Conservation (phyloP, 768 basidiomycete genomes). For the Collybiopsis luxurians region DNA sequence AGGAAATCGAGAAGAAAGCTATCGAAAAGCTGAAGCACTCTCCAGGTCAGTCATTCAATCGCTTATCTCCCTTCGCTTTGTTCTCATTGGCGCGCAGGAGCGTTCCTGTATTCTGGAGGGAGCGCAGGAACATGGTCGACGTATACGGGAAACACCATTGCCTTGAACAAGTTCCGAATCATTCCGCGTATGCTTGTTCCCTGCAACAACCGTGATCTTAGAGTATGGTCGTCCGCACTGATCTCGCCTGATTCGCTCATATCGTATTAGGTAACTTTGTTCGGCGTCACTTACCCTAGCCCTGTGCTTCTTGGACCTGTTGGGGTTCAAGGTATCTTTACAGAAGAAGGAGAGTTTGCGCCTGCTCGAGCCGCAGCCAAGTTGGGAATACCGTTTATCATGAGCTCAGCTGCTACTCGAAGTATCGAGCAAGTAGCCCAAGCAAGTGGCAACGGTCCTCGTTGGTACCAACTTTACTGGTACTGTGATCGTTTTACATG, state of each 20-base stretch:
- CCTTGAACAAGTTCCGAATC: conserved; percentile 67
- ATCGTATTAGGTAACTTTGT: conserved; percentile 56
- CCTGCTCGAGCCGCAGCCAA: conserved; percentile 62
- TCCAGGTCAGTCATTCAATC: conserved; percentile 35
- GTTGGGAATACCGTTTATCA: conserved; percentile 64
- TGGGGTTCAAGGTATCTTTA: conserved; percentile 76
- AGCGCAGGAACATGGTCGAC: conserved; percentile 75
- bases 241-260: background rate
- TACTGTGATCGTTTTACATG: conserved; percentile 16
- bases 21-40: conserved; percentile 58
- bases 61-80: background rate
- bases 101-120: conserved; percentile 75
- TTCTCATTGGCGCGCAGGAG: conserved; percentile 29
- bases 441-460: conserved; percentile 62
- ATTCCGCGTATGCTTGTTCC: conserved; percentile 78
- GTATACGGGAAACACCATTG: conserved; percentile 60
- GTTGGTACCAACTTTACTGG: conserved; percentile 88
- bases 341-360: conserved; percentile 69
- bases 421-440: conserved; percentile 77
- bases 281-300: conserved; percentile 59
- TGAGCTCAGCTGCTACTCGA: conserved; percentile 73
- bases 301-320: conserved; percentile 73
- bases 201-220: conserved; percentile 53
- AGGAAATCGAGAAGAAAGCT: conserved; percentile 67
- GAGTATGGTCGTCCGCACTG: conserved; percentile 36